Base-by-base conservation (phyloP, 306 rosid genomes). In the Vigna mungo region DNA sequence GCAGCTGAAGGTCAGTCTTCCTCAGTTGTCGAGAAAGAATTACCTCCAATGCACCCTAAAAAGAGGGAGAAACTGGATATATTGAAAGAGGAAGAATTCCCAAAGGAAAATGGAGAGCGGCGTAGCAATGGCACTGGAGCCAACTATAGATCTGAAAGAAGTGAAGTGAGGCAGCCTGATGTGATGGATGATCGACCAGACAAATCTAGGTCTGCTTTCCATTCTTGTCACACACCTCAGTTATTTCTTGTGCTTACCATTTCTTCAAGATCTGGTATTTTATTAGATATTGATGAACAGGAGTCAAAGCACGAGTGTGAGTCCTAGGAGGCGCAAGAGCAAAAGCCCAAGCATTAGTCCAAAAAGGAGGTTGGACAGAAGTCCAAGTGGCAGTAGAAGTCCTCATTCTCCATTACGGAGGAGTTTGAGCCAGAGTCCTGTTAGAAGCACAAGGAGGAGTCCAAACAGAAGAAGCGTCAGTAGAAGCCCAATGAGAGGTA, bases 291-390 rank as follows among this genome's bases (percentile, higher is more conserved):
- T 86, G 84, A 86, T 95, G 92, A 83, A 90, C 98, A 95, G 98
- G 98, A 92, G 90, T 79, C 90, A 89, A 83, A 95, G 98, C 89
- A 73, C 85, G 96, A 94, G 96, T 76, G 85, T 89, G 75, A 95
- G 96, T 85, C 94, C 98, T 71, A 79, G 90, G 74, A 79, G 89
- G 78, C 88, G 80, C 83, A 81, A 54, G 64, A 85, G 85, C 85
- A 88, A 82, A 73, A 90, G 93, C 81, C 90, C 82, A 17, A 94
- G 90, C 69, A 36, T 72, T 39, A 85, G 88, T 56, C 90, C 87
- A 4, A 78, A 83, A 75, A 88, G 76, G 81, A 87, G 86, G 46
- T 17, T 82, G 77, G 48, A 51, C 63, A 78, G 25, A 70, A 39
- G 64, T 60, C 71, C 77, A 60, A 11, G 71, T 59, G 34, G 72